A percentile compares a stretch with the other conserved stretches of the same genome.
These are phyloP conservation scores for Podospora tetraspora DNA, from an alignment of 495 filamentous ascomycete genomes.

Conservation along the genomic window DNA sequence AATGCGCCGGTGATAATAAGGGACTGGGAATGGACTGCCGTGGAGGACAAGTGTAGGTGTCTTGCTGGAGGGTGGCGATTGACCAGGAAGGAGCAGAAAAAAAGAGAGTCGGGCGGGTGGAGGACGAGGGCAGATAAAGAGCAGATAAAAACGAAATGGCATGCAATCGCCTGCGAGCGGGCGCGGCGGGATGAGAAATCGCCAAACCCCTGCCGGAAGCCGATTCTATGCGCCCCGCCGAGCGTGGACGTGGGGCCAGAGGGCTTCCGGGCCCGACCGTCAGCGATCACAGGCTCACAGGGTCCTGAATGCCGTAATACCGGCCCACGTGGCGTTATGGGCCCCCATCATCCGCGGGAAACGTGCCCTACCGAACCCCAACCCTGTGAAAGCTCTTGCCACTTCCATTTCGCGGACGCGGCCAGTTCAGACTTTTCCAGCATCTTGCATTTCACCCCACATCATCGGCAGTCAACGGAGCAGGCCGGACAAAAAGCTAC, in stretches of 20 bases:
- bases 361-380: not conserved
- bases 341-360: not conserved
- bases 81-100: not conserved
- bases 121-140: not conserved
- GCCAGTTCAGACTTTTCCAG: not conserved
- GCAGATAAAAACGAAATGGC: slow-evolving; percentile 13
- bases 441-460: not conserved
- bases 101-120: not conserved
- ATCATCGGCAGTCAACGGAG: not conserved
- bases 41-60: not conserved
- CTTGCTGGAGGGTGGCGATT: not conserved
- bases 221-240: slow-evolving; percentile 24
- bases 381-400: not conserved
- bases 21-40: not conserved
- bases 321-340: not conserved
- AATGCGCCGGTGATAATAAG: not conserved
- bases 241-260: slow-evolving; percentile 4
- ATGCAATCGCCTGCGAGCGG: not conserved
- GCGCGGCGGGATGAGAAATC: slow-evolving; percentile 11
- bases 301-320: slow-evolving; percentile 5
- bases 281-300: not conserved
- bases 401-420: not conserved
- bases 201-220: slow-evolving; percentile 11
- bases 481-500: not conserved
- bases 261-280: slow-evolving; percentile 12